Evolutionary conservation across 768 basidiomycete species (phyloP).

Genomic region (Boletus sensibilis): DNA sequence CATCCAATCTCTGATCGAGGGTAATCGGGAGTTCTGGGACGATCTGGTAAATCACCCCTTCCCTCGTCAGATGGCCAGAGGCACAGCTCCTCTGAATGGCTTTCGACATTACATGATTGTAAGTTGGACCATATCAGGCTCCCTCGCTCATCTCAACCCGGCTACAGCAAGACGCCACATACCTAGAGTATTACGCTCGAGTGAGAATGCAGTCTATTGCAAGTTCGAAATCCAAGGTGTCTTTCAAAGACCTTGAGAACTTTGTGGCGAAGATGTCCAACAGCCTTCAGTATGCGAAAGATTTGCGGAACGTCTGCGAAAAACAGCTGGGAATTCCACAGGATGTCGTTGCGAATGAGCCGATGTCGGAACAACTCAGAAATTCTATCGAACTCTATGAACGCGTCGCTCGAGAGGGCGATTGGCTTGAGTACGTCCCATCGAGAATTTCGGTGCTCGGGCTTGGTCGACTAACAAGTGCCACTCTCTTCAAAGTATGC

Average conservation of each 20-base stretch:
- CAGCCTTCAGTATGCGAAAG: not conserved
- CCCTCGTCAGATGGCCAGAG: not conserved
- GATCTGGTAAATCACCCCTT: not conserved
- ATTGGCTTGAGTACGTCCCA: not conserved
- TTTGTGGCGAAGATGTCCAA: not conserved
- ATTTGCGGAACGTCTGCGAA: not conserved
- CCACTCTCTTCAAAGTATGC: not conserved
- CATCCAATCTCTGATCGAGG: not conserved
- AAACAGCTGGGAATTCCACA: not conserved
- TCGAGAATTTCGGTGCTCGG: not conserved
- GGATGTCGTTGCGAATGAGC: not conserved
- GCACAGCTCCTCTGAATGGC: not conserved
- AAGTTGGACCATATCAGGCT: not conserved
- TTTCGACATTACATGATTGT: not conserved
- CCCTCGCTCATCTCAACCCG: not conserved
- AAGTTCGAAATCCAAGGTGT: not conserved
- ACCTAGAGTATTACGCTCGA: not conserved
- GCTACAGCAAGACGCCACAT: not conserved
- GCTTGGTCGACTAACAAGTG: not conserved
- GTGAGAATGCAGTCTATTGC: not conserved
- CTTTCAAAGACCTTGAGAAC: not conserved
- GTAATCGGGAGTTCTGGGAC: not conserved
- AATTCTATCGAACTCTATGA: not conserved
- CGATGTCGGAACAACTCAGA: not conserved
- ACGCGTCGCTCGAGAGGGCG: not conserved